These are phyloP conservation scores for Pachysandra terminalis DNA, from an alignment of 164 flowering plant species.

Conservation along the genomic window DNA sequence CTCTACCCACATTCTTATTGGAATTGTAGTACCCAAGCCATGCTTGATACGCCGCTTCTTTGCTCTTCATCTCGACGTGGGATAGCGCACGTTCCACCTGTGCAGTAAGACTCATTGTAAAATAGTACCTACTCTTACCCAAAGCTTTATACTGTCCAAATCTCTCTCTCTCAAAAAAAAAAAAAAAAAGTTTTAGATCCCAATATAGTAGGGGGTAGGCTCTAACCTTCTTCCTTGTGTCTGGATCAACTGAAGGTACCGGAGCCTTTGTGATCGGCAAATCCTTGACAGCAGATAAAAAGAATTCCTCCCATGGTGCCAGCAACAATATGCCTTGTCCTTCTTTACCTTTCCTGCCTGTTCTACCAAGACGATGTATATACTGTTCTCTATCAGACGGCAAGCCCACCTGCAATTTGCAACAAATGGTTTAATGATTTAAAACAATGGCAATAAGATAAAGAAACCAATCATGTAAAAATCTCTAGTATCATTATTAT, in stretches of 20 bases:
- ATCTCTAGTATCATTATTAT: too few species aligned
- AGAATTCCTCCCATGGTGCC: slow-evolving; percentile 97
- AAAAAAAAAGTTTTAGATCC: too few species aligned
- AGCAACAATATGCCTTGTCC: slow-evolving; percentile 86
- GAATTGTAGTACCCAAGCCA: slow-evolving; percentile 99
- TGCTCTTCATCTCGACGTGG: slow-evolving; percentile 75
- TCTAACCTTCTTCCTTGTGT: slow-evolving; percentile 67
- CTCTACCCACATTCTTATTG: slow-evolving; percentile 51
- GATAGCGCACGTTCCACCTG: slow-evolving; percentile 87
- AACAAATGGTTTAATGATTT: slow-evolving; percentile 1
- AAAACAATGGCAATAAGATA: too few species aligned
- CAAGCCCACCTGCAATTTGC: slow-evolving; percentile 68
- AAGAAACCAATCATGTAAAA: too few species aligned
- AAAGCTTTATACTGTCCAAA: too few species aligned
- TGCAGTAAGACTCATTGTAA: background rate
- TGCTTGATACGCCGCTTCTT: slow-evolving; percentile 93
- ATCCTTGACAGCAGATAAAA: slow-evolving; percentile 63
- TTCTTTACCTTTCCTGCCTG: slow-evolving; percentile 97
- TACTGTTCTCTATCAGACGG: slow-evolving; percentile 92
- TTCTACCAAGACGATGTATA: slow-evolving; percentile 94
- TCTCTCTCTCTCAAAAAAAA: too few species aligned
- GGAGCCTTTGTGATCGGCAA: slow-evolving; percentile 78
- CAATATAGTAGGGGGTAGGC: too few species aligned
- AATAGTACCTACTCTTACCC: background rate
- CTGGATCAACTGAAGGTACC: slow-evolving; percentile 65